Percentiles rank a stretch among this genome's conserved stretches.
phyloP scores from a whole-genome alignment of 495 filamentous ascomycete genomes.

The Tuber brumale region DNA sequence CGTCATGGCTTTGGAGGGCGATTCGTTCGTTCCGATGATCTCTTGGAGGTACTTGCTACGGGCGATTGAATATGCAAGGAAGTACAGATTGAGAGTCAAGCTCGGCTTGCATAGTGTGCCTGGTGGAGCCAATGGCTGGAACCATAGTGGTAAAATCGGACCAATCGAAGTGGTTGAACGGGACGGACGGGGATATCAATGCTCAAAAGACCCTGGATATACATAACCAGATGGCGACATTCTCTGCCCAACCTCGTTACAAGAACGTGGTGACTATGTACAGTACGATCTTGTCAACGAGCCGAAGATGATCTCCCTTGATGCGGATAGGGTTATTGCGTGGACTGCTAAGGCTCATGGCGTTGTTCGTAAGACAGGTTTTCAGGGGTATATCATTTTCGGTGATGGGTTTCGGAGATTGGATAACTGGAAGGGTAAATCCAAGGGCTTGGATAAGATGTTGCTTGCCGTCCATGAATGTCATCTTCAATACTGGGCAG shows the following conservation, averaged over 20 bases:
- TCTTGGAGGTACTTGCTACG: slow-evolving; percentile 92
- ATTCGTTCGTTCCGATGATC: slow-evolving; percentile 80
- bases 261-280: slow-evolving; percentile 74
- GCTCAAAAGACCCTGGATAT: slow-evolving; percentile 71
- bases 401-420: slow-evolving; percentile 82
- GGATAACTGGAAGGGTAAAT: slow-evolving; percentile 65
- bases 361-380: slow-evolving; percentile 62
- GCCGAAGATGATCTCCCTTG: slow-evolving; percentile 66
- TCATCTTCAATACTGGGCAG: slow-evolving; percentile 75
- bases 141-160: slow-evolving; percentile 73
- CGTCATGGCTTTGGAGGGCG: slow-evolving; percentile 71
- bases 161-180: slow-evolving; percentile 70
- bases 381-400: slow-evolving; percentile 61
- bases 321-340: slow-evolving; percentile 53
- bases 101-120: slow-evolving; percentile 83
- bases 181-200: slow-evolving; percentile 61
- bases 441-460: slow-evolving; percentile 53
- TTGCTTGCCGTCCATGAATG: slow-evolving; percentile 93
- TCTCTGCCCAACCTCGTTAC: slow-evolving; percentile 81
- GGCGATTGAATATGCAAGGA: slow-evolving; percentile 83
- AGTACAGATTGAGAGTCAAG: slow-evolving; percentile 88
- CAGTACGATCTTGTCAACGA: slow-evolving; percentile 85
- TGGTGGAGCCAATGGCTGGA: slow-evolving; percentile 86
- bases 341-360: slow-evolving; percentile 63
- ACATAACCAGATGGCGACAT: slow-evolving; percentile 69